phyloP scores from a whole-genome alignment of 2,329 filamentous ascomycete genomes.

The Aschersonia sp. region DNA sequence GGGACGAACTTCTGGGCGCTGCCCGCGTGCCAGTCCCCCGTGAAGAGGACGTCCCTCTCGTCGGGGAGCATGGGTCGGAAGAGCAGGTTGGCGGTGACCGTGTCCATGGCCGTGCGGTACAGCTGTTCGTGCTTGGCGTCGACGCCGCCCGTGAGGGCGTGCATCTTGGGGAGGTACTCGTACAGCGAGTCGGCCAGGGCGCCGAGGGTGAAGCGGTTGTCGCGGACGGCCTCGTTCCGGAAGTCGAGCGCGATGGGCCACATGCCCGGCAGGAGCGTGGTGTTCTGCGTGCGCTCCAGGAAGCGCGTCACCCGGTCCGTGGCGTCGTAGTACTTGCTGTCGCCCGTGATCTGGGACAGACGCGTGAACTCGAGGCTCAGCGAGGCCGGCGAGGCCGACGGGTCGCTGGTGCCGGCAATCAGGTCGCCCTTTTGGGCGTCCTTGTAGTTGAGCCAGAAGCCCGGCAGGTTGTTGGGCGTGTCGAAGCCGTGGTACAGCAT shows the following conservation, averaged over 20 bases:
- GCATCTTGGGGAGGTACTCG: constrained; percentile 48
- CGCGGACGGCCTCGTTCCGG: constrained; percentile 35
- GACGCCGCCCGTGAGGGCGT: constrained; percentile 50
- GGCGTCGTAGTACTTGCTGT: constrained; percentile 64
- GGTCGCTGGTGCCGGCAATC: constrained; percentile 32
- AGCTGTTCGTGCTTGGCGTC: constrained; percentile 46
- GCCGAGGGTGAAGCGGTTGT: constrained; percentile 33
- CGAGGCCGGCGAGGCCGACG: constrained; percentile 41
- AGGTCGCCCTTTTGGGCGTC: constrained; percentile 27
- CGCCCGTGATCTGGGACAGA: constrained; percentile 56
- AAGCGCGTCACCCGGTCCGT: constrained; percentile 58
- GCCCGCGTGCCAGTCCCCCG: constrained; percentile 14
- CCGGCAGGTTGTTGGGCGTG: constrained; percentile 36
- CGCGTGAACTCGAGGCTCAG: constrained; percentile 62
- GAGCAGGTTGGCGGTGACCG: constrained; percentile 46
- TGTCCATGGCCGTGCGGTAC: constrained; percentile 50
- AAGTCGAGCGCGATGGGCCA: constrained; percentile 56
- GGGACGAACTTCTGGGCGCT: constrained; percentile 11
- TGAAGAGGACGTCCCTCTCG: constrained; percentile 42
- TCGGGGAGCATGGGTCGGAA: constrained; percentile 54
- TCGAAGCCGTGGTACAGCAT: constrained; percentile 41
- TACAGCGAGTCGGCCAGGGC: constrained; percentile 43
- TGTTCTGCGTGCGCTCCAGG: constrained; percentile 52
- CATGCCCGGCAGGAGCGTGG: constrained; percentile 59
- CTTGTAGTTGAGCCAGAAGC: constrained; percentile 29